Percentiles rank a stretch among this genome's conserved stretches.
phyloP scores from a whole-genome alignment of 2,329 filamentous ascomycete genomes.

The Phyllosticta citriasiana region DNA sequence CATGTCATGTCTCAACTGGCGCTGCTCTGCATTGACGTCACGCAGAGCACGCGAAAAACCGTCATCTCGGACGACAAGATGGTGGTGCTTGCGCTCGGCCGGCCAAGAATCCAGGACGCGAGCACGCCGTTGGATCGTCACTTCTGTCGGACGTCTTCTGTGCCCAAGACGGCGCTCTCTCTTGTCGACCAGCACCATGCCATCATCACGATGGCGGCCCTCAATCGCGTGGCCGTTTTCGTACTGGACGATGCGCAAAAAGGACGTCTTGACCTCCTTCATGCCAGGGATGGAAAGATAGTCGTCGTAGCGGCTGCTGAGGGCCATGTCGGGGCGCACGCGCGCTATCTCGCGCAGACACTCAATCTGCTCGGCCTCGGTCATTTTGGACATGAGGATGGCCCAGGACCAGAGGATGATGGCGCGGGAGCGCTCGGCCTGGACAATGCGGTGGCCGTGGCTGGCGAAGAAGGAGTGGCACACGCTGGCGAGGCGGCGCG shows the following conservation, averaged over 20 bases:
- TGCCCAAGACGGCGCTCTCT: background rate
- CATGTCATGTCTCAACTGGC: slow-evolving; percentile 1
- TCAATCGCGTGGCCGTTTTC: background rate
- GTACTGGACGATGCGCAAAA: background rate
- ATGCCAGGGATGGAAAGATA: background rate
- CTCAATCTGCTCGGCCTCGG: background rate
- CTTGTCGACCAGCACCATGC: background rate
- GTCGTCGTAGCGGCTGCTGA: background rate
- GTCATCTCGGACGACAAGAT: background rate
- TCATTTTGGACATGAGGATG: background rate
- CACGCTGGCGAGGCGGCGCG: background rate
- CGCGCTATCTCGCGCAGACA: background rate
- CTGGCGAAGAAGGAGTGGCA: background rate
- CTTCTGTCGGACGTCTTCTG: background rate
- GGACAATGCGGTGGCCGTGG: background rate
- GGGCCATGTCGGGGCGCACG: background rate
- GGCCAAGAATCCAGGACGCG: background rate
- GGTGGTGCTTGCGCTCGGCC: background rate
- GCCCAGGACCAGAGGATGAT: slow-evolving; percentile 6
- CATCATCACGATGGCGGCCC: background rate
- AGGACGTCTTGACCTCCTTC: background rate
- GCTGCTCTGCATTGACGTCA: background rate
- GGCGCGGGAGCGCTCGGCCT: background rate
- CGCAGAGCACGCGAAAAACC: background rate
- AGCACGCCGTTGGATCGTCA: background rate